Evolutionary conservation across 495 filamentous ascomycete genomes (phyloP).

Genomic region (Baudoinia panamericana): DNA sequence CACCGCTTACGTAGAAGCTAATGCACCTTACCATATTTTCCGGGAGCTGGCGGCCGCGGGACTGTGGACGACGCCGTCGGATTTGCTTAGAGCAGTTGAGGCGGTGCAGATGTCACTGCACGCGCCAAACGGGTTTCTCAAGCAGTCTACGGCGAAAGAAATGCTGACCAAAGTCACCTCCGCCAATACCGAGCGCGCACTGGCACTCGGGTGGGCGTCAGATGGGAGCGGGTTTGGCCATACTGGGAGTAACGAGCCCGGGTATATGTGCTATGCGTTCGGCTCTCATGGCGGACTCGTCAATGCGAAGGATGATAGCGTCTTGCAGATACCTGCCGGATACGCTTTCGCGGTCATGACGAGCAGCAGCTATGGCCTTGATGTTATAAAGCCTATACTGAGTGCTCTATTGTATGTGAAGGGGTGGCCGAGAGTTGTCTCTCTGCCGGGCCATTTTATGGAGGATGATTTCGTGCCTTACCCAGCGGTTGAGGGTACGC

Average conservation of each 20-base stretch:
- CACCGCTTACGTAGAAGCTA: conserved; percentile 9
- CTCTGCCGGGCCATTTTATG: neutral
- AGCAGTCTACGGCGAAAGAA: conserved; percentile 9
- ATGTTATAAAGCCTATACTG: conserved; percentile 2
- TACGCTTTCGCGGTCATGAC: conserved; percentile 8
- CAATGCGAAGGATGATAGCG: neutral
- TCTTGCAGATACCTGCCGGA: neutral
- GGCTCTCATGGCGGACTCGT: conserved; percentile 2
- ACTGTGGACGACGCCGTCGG: conserved; percentile 25
- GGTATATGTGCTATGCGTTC: conserved; percentile 3
- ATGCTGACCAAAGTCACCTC: conserved; percentile 16
- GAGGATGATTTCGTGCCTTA: conserved; percentile 3
- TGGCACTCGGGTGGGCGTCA: conserved; percentile 5
- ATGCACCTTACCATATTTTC: conserved; percentile 12
- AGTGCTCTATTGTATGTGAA: conserved; percentile 6
- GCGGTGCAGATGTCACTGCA: conserved; percentile 19
- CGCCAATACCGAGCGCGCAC: neutral
- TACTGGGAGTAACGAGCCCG: conserved; percentile 6
- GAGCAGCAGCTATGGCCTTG: neutral
- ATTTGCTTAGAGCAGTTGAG: conserved; percentile 21
- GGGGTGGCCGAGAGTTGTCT: conserved; percentile 4
- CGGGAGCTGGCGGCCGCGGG: conserved; percentile 23
- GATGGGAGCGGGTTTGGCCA: conserved; percentile 4
- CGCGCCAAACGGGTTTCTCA: conserved; percentile 11
- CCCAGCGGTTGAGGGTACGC: neutral